These are phyloP conservation scores for Neurospora sp. DNA, from an alignment of 495 filamentous ascomycete genomes.

Conservation along the genomic window DNA sequence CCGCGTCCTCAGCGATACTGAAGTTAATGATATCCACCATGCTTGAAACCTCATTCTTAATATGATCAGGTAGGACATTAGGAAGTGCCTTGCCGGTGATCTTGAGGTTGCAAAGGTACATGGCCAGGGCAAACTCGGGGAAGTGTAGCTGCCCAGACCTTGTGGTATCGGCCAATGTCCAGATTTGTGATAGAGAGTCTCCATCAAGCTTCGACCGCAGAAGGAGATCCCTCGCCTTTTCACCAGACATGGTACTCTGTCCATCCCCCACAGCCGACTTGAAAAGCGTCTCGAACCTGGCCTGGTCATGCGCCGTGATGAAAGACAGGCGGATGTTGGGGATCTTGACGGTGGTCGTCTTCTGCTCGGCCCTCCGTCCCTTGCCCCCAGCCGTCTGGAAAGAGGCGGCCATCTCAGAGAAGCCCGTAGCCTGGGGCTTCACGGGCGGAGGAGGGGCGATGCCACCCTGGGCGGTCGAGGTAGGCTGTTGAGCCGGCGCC, in stretches of 20 bases:
- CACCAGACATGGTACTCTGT: slow-evolving; percentile 80
- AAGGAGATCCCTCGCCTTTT: slow-evolving; percentile 81
- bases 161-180: slow-evolving; percentile 94
- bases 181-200: slow-evolving; percentile 74
- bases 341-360: slow-evolving; percentile 47
- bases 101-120: slow-evolving; percentile 97
- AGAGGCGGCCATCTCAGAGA: slow-evolving; percentile 74
- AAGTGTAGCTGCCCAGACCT: slow-evolving; percentile 94
- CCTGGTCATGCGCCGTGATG: slow-evolving; percentile 89
- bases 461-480: slow-evolving; percentile 16
- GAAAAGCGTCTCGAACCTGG: slow-evolving; percentile 97
- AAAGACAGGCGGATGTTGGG: slow-evolving; percentile 95
- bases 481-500: slow-evolving; percentile 14
- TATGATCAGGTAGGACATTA: slow-evolving; percentile 60
- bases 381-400: slow-evolving; percentile 53
- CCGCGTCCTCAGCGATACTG: slow-evolving; percentile 67
- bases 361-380: slow-evolving; percentile 32
- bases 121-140: slow-evolving; percentile 93
- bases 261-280: slow-evolving; percentile 82
- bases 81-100: slow-evolving; percentile 80
- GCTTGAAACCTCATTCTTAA: slow-evolving; percentile 94
- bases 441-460: slow-evolving; percentile 32
- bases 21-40: slow-evolving; percentile 99
- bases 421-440: slow-evolving; percentile 64
- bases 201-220: slow-evolving; percentile 79